A percentile compares a stretch with the other conserved stretches of the same genome.
Conservation (phyloP, 148 eudicot genomes). For the Linanthus parryae region DNA sequence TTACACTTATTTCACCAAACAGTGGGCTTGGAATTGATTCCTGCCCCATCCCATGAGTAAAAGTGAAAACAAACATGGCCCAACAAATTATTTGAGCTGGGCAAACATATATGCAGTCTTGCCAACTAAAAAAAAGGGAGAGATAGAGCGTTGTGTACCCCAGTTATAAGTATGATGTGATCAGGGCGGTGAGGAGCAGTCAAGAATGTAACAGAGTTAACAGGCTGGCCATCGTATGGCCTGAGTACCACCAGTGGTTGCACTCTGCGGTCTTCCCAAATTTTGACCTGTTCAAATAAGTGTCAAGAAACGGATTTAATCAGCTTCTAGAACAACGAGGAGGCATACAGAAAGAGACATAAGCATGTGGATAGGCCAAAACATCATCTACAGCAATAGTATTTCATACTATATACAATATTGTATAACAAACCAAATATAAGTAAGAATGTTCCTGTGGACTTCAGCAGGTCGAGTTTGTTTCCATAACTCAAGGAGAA, state of each 20-base stretch:
- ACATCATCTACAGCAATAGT: no score
- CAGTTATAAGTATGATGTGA: conserved; percentile 85
- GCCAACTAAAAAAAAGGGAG: conserved; percentile 1
- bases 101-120: no score
- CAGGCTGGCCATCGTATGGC: conserved; percentile 94
- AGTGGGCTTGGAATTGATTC: no score
- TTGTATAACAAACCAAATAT: no score
- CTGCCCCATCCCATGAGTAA: no score
- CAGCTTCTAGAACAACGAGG: not conserved
- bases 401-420: no score
- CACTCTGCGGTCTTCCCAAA: conserved; percentile 91
- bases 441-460: no score
- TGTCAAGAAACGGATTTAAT: not conserved
- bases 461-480: no score
- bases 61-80: no score
- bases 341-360: conserved; percentile 4
- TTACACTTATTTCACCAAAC: no score
- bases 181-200: conserved; percentile 85
- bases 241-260: conserved; percentile 69
- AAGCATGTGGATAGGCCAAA: not conserved
- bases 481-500: no score
- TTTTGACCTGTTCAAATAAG: conserved; percentile 57
- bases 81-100: no score
- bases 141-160: conserved; percentile 47
- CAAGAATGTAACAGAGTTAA: conserved; percentile 83